phyloP scores from a whole-genome alignment of 768 basidiomycete species.

The Gymnopilus junonius region DNA sequence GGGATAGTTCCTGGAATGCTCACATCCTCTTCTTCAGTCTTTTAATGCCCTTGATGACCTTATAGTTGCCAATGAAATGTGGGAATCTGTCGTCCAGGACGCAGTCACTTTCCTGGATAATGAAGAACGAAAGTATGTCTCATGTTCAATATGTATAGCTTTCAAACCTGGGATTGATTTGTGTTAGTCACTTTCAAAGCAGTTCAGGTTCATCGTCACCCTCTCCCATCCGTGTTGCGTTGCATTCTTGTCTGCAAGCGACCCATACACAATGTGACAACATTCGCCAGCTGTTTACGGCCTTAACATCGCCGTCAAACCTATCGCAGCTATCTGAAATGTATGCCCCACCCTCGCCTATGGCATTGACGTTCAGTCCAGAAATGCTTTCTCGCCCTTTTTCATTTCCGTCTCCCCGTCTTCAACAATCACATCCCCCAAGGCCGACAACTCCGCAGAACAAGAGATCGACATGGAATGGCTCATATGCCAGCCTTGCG shows the following conservation, averaged over 20 bases:
- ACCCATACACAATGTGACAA: conserved; percentile 84
- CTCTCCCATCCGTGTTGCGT: conserved; percentile 66
- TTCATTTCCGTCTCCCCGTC: conserved; percentile 44
- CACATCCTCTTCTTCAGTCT: conserved; percentile 47
- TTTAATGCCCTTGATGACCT: conserved; percentile 69
- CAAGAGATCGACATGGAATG: conserved; percentile 81
- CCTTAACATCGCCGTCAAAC: conserved; percentile 72
- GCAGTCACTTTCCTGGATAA: conserved; percentile 66
- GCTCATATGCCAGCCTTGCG: conserved; percentile 59
- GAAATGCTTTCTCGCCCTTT: conserved; percentile 40
- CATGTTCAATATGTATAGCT: neutral
- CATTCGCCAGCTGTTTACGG: conserved; percentile 77
- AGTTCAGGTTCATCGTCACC: conserved; percentile 52
- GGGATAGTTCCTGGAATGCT: conserved; percentile 3
- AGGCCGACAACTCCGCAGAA: conserved; percentile 28
- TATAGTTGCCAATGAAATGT: conserved; percentile 66
- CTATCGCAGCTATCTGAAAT: conserved; percentile 84
- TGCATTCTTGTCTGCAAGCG: conserved; percentile 74
- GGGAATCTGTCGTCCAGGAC: conserved; percentile 78
- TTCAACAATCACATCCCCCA: conserved; percentile 26
- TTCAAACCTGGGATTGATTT: neutral
- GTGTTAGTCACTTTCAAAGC: conserved; percentile 30
- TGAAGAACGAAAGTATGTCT: conserved; percentile 67
- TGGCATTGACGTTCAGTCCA: conserved; percentile 32
- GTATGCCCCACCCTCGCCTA: conserved; percentile 83